Conservation (phyloP, 257 asterid species). For the Handroanthus guayacan region DNA sequence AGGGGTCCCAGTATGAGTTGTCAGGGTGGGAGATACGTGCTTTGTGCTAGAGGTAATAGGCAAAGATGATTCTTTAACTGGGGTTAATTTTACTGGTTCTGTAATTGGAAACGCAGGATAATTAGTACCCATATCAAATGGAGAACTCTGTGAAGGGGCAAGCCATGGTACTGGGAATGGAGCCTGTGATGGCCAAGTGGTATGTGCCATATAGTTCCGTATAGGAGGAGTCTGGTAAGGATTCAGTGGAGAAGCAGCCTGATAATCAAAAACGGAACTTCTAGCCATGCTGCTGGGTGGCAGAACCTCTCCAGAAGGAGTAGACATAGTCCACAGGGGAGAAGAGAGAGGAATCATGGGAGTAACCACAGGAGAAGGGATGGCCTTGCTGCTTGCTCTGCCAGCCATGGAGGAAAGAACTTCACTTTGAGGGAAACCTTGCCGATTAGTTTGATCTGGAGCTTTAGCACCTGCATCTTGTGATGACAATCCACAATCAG, state of each 20-base stretch:
- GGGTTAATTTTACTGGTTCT: conserved; percentile 61
- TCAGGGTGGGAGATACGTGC: conserved; percentile 44
- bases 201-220: conserved; percentile 57
- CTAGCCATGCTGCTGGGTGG: conserved; percentile 61
- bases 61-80: conserved; percentile 58
- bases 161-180: conserved; percentile 78
- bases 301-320: conserved; percentile 70
- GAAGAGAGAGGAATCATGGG: conserved; percentile 80
- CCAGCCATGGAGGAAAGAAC: conserved; percentile 53
- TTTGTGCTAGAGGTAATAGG: conserved; percentile 52
- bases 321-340: conserved; percentile 86
- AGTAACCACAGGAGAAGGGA: conserved; percentile 61
- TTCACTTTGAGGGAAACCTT: conserved; percentile 59
- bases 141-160: conserved; percentile 74
- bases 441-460: conserved; percentile 60
- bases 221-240: conserved; percentile 74
- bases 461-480: conserved; percentile 66
- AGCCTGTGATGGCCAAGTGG: conserved; percentile 69
- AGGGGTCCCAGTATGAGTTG: conserved; percentile 51
- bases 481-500: conserved; percentile 36
- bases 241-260: conserved; percentile 74
- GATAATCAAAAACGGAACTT: conserved; percentile 72
- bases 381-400: conserved; percentile 60
- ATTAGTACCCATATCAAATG: conserved; percentile 61
- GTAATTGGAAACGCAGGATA: conserved; percentile 58